Evolutionary conservation across 192 early-diverging fungal genomes (phyloP).

Genomic region (Linnemannia hyalina): DNA sequence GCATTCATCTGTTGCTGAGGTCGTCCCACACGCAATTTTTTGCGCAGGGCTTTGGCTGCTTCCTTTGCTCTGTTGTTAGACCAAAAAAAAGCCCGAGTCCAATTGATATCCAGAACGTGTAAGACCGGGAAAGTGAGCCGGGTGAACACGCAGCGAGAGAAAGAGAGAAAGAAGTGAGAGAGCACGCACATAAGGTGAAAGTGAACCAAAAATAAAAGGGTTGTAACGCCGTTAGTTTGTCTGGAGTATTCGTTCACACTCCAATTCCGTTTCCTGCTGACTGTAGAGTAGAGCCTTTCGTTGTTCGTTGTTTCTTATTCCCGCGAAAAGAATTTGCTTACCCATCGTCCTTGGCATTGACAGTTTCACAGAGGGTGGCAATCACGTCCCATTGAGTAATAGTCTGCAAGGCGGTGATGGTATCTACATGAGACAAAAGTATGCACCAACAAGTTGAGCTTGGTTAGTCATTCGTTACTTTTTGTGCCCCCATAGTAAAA

Average conservation of each 20-base stretch:
- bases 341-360: conserved; percentile 54
- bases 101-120: not conserved
- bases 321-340: conserved; percentile 13
- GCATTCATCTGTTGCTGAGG: conserved; percentile 49
- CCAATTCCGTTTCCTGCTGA: not conserved
- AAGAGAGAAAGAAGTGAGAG: not conserved
- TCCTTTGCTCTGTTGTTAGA: conserved; percentile 26
- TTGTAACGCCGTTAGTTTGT: not conserved
- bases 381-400: conserved; percentile 50
- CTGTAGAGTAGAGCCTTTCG: not conserved
- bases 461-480: not conserved
- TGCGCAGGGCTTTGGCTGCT: conserved; percentile 32
- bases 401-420: conserved; percentile 25
- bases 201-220: not conserved
- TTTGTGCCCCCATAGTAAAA: not conserved
- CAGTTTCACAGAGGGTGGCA: conserved; percentile 31
- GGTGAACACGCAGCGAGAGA: not conserved
- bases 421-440: conserved; percentile 15
- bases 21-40: conserved; percentile 29
- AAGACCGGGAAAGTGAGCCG: not conserved
- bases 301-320: not conserved
- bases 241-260: not conserved
- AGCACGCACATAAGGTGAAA: not conserved
- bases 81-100: not conserved
- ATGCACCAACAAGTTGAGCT: not conserved